Evolutionary conservation across 345 rosid genomes (phyloP), one percentile per base, ranked within the genome.

Genomic region (Arabidopsis thaliana): DNA sequence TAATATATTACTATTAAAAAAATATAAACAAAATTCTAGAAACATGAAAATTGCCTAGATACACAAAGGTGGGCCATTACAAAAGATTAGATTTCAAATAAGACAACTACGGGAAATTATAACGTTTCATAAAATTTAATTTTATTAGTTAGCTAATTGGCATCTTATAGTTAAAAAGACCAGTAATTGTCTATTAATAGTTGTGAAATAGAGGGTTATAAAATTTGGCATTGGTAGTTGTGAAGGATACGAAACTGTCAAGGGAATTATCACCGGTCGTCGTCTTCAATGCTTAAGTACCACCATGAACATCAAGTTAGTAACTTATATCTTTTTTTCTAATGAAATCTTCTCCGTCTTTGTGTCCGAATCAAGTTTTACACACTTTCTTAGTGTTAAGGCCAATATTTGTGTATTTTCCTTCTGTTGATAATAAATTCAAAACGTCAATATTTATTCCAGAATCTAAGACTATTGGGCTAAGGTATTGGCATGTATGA

Each of bases 231-330:
- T 50, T 50, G 59, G 30, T 53, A 10, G 34, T 25, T 52, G 8
- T 5, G 16, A 53, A 23, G 6, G 2, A 51, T 51, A 2, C 8
- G 9, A 20, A 53, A 14, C 38, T 9, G 10, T n/a, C 59, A 56
- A 53, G 14, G 32, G 56, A 24, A 25, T 25, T 52, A 1, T 52
- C 59, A 67, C 32, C 32, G 59, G 8, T 30, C 14, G n/a, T 22
- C 38, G 24, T 22, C 28, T 69, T 28, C 53, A 55, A 55, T 69
- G 41, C 20, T 28, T 23, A 30, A 41, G 20, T 16, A 25, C 34
- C 58, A 56, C 32, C 32, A 69, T 69, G 73, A 69, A 56, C 32
- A 56, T 55, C 42, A 69, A 56, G 64, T 69, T 30, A 56, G 52
- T 24, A 67, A 53, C 38, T 40, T 40, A 5, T 25, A 16, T 4